Conservation (phyloP, 2,329 filamentous ascomycete species). For the Claviceps africana region DNA sequence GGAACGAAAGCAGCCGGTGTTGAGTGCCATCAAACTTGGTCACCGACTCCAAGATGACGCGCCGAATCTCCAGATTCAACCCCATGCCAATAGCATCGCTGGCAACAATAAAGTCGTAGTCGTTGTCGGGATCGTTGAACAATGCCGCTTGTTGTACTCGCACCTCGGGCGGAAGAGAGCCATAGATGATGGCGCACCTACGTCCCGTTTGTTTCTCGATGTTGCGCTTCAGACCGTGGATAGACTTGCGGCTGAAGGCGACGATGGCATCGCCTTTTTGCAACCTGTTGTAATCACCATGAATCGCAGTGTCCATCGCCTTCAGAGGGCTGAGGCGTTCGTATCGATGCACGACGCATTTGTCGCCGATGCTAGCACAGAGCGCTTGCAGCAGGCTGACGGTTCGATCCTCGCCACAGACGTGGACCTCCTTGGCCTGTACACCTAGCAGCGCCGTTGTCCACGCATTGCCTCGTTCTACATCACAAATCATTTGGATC, state of each 20-base stretch:
- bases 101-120: conserved; percentile 87
- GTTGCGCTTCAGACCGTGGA: conserved; percentile 64
- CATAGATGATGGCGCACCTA: conserved; percentile 86
- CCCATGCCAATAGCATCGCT: conserved; percentile 98
- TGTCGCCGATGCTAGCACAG: conserved; percentile 67
- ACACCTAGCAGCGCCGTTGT: conserved; percentile 80
- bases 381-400: conserved; percentile 67
- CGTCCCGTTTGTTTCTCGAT: conserved; percentile 65
- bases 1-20: conserved; percentile 46
- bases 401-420: conserved; percentile 79
- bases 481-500: conserved; percentile 88
- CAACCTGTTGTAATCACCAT: conserved; percentile 49
- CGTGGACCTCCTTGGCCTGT: conserved; percentile 75
- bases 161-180: conserved; percentile 80
- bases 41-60: conserved; percentile 72
- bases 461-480: conserved; percentile 82
- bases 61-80: conserved; percentile 80
- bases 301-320: conserved; percentile 48
- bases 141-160: conserved; percentile 78
- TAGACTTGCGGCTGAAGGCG: conserved; percentile 65
- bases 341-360: conserved; percentile 69
- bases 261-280: conserved; percentile 86
- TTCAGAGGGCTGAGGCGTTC: conserved; percentile 67
- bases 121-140: conserved; percentile 91
- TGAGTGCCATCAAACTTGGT: conserved; percentile 54